These are phyloP conservation scores for Spencermartinsiella ligniputridi DNA, from an alignment of 1,139 yeast species.

Conservation along the genomic window DNA sequence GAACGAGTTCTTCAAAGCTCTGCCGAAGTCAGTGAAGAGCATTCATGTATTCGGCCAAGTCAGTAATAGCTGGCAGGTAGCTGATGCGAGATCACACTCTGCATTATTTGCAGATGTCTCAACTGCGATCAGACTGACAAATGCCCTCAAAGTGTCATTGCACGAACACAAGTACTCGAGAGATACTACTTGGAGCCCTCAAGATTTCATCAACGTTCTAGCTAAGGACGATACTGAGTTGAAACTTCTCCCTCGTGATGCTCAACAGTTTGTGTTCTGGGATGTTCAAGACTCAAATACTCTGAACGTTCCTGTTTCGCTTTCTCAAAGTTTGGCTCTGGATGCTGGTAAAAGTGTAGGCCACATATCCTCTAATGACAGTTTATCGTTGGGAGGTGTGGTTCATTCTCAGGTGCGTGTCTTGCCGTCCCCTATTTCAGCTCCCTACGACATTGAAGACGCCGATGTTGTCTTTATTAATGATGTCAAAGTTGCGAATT, in stretches of 20 bases:
- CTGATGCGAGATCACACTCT: constrained; percentile 29
- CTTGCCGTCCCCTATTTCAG: constrained; percentile 27
- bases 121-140: constrained; percentile 58
- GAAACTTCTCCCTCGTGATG: constrained; percentile 12
- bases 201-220: constrained; percentile 20
- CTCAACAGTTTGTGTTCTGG: constrained; percentile 54
- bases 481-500: constrained; percentile 48
- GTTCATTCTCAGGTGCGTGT: constrained; percentile 70
- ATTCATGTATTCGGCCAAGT: constrained; percentile 64
- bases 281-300: constrained; percentile 25
- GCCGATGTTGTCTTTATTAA: constrained; percentile 66
- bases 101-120: constrained; percentile 63
- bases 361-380: constrained; percentile 66
- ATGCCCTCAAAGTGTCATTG: constrained; percentile 6
- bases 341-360: constrained; percentile 53
- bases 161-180: constrained; percentile 31
- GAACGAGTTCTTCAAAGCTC: constrained; percentile 50
- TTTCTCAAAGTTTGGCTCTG: constrained; percentile 70
- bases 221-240: constrained; percentile 15
- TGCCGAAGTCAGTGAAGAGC: constrained; percentile 57
- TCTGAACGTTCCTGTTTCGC: constrained; percentile 55
- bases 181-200: constrained; percentile 23
- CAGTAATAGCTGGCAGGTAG: constrained; percentile 35
- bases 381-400: constrained; percentile 66
- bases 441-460: constrained; percentile 43